A percentile compares a stretch with the other conserved stretches of the same genome.
Evolutionary conservation across 2,329 filamentous ascomycete genomes (phyloP).

Genomic region (Diplodia sapinea): DNA sequence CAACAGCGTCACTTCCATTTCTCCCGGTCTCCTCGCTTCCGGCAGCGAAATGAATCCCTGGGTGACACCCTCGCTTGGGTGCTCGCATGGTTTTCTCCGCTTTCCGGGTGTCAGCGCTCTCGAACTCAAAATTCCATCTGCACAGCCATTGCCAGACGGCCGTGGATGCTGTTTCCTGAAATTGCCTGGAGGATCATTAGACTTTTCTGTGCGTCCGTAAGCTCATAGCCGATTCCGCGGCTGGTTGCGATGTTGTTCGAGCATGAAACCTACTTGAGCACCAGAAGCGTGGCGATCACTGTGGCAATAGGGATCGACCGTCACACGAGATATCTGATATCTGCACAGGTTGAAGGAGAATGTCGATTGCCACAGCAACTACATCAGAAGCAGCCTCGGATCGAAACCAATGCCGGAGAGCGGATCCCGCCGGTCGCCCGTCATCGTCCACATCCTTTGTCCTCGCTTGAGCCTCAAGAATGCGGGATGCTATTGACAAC

Average conservation of each 20-base stretch:
- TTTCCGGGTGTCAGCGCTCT: neutral
- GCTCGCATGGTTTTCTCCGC: slow-evolving; percentile 7
- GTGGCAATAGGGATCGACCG: neutral
- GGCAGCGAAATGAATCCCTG: neutral
- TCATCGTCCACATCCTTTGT: neutral
- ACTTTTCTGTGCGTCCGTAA: neutral
- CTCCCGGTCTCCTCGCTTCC: slow-evolving; percentile 1
- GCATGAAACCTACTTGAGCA: neutral
- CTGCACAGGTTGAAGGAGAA: neutral
- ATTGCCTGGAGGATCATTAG: neutral
- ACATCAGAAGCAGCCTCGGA: neutral
- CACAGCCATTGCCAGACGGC: neutral
- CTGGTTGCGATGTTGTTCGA: neutral
- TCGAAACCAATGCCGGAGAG: neutral
- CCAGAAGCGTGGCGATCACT: neutral
- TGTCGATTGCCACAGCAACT: neutral
- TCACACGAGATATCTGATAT: neutral
- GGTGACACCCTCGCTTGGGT: neutral
- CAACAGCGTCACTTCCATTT: neutral
- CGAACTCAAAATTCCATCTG: slow-evolving; percentile 15
- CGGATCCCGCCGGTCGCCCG: neutral
- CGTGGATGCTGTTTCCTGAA: neutral
- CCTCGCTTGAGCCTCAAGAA: neutral
- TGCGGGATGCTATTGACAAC: neutral
- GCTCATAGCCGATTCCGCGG: neutral